Conservation (phyloP, 495 filamentous ascomycete genomes). For the Penicillium ucsense region DNA sequence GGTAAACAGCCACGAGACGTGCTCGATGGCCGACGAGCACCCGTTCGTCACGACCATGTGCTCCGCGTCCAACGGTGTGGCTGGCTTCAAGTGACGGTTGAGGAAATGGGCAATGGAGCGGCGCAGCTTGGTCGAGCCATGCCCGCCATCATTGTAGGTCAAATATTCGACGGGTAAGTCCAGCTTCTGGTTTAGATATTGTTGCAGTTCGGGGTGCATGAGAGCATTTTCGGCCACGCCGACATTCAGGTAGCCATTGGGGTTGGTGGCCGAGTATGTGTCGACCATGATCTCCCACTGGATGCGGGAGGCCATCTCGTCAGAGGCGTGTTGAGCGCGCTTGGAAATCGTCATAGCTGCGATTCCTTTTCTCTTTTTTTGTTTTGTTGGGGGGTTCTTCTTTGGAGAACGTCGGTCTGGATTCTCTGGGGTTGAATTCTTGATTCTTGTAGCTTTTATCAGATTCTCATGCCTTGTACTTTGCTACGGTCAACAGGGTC, state of each 20-base stretch:
- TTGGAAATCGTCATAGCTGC: constrained; percentile 4
- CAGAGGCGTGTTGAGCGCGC: constrained; percentile 11
- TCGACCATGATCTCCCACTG: constrained; percentile 22
- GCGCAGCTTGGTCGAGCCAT: constrained; percentile 24
- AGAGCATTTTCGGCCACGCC: constrained; percentile 32
- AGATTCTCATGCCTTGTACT: too few relatives aligned
- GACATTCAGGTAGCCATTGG: constrained; percentile 27
- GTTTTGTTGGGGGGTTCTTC: too few relatives aligned
- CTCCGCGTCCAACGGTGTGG: constrained; percentile 21
- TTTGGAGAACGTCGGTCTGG: too few relatives aligned
- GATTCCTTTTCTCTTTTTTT: too few relatives aligned
- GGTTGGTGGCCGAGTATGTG: constrained; percentile 14
- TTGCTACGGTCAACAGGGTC: too few relatives aligned
- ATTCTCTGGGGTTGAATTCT: too few relatives aligned
- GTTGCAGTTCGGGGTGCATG: constrained; percentile 27
- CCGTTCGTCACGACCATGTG: constrained; percentile 41
- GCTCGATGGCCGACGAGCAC: constrained; percentile 36
- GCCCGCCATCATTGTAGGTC: constrained; percentile 34
- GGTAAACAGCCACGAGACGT: constrained; percentile 32
- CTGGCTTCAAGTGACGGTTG: constrained; percentile 33
- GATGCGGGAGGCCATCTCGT: constrained; percentile 5
- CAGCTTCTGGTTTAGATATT: constrained; percentile 22
- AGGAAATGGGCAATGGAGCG: constrained; percentile 36
- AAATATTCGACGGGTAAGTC: constrained; percentile 25
- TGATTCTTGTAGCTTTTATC: too few relatives aligned